These are phyloP conservation scores for Colletotrichum spinosum DNA, from an alignment of 2,329 filamentous ascomycete species.

Conservation along the genomic window DNA sequence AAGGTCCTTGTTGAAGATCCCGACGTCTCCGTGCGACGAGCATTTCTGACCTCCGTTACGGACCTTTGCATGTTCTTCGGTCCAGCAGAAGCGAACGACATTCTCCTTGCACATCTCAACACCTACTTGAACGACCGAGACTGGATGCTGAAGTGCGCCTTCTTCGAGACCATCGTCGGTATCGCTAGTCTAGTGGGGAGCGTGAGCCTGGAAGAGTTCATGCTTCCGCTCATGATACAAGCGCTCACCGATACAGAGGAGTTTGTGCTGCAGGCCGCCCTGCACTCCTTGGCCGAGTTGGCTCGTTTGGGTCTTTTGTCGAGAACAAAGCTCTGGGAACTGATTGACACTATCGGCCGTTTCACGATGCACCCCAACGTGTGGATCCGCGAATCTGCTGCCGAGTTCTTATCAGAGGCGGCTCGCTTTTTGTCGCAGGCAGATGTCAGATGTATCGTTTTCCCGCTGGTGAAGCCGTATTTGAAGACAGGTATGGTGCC, in stretches of 20 bases:
- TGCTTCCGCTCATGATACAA: slow-evolving; percentile 94
- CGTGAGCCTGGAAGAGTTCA: slow-evolving; percentile 92
- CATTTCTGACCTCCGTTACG: slow-evolving; percentile 91
- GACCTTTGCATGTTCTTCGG: slow-evolving; percentile 96
- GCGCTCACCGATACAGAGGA: slow-evolving; percentile 94
- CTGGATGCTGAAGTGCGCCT: slow-evolving; percentile 96
- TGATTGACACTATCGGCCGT: slow-evolving; percentile 83
- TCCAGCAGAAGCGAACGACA: slow-evolving; percentile 90
- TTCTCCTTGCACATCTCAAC: slow-evolving; percentile 95
- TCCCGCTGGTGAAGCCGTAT: slow-evolving; percentile 84
- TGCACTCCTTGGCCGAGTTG: slow-evolving; percentile 89
- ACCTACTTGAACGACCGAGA: slow-evolving; percentile 97
- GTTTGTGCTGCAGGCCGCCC: slow-evolving; percentile 89
- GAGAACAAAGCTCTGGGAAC: slow-evolving; percentile 84
- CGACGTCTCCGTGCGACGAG: slow-evolving; percentile 86
- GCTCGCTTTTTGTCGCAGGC: slow-evolving; percentile 81
- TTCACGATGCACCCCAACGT: slow-evolving; percentile 95
- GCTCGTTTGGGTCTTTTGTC: slow-evolving; percentile 90
- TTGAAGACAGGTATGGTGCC: slow-evolving; percentile 77
- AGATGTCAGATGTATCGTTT: slow-evolving; percentile 84
- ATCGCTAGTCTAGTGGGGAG: slow-evolving; percentile 92
- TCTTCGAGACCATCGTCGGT: slow-evolving; percentile 94
- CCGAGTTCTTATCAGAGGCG: slow-evolving; percentile 83
- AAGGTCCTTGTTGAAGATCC: slow-evolving; percentile 90
- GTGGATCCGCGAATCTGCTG: slow-evolving; percentile 93